Percentiles rank a stretch among this genome's conserved stretches.
These are phyloP conservation scores for Chalciporus piperatus DNA, from an alignment of 768 basidiomycete genomes.

Conservation along the genomic window DNA sequence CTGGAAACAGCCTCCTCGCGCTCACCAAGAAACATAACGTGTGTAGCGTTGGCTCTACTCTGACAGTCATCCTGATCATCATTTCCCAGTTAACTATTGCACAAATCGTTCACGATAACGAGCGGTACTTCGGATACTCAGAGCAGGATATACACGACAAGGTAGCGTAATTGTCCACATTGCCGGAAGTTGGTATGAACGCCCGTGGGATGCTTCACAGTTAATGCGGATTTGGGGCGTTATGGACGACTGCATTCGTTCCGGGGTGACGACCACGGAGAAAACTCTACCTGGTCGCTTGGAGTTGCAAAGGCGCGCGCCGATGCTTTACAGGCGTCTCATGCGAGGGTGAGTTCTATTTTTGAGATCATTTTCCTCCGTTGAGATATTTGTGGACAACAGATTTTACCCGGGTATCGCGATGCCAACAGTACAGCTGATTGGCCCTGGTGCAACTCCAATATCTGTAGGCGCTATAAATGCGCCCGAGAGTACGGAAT, in stretches of 20 bases:
- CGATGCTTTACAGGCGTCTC: slow-evolving; percentile 82
- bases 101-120: slow-evolving; percentile 92
- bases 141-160: slow-evolving; percentile 74
- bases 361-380: background rate
- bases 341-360: slow-evolving; percentile 70
- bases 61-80: slow-evolving; percentile 5
- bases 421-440: slow-evolving; percentile 34
- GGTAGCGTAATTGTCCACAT: slow-evolving; percentile 34
- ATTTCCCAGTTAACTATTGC: slow-evolving; percentile 79
- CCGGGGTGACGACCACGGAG: slow-evolving; percentile 79
- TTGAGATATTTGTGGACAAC: slow-evolving; percentile 21
- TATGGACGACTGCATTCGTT: slow-evolving; percentile 90
- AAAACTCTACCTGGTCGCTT: slow-evolving; percentile 85
- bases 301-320: slow-evolving; percentile 75
- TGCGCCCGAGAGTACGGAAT: slow-evolving; percentile 15
- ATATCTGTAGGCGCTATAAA: slow-evolving; percentile 20
- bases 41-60: slow-evolving; percentile 26
- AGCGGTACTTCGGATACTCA: slow-evolving; percentile 74
- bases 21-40: slow-evolving; percentile 82
- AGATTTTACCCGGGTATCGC: slow-evolving; percentile 55
- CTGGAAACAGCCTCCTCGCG: slow-evolving; percentile 70
- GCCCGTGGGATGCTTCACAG: slow-evolving; percentile 15
- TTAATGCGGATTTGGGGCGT: slow-evolving; percentile 83
- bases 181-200: background rate
- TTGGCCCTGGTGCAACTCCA: slow-evolving; percentile 29